A percentile compares a stretch with the other conserved stretches of the same genome.
Evolutionary conservation across 78 protist genomes (phyloP).

Genomic region (Polysphondylium violaceum): DNA sequence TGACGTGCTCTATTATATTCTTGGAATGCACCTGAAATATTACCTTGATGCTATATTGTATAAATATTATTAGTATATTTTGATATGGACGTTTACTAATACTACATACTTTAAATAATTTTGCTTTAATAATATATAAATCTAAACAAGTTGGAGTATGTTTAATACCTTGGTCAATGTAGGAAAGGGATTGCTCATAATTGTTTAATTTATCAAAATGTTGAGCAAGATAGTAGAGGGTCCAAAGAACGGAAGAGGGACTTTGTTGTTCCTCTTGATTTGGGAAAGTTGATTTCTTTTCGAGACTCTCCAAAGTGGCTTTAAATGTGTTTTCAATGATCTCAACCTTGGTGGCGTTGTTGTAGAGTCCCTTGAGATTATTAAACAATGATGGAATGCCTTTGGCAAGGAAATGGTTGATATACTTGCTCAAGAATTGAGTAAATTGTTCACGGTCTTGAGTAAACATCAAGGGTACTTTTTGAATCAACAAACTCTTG

Average conservation of each 20-base stretch:
- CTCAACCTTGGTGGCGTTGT: constrained; percentile 52
- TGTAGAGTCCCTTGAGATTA: constrained; percentile 78
- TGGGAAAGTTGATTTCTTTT: not conserved
- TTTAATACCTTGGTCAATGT: constrained; percentile 67
- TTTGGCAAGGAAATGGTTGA: constrained; percentile 37
- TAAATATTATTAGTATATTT: not conserved
- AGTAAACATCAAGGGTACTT: constrained; percentile 46
- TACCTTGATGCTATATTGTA: constrained; percentile 86
- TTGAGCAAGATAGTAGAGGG: constrained; percentile 65
- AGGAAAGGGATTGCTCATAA: constrained; percentile 34
- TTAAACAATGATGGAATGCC: constrained; percentile 84
- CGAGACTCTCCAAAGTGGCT: constrained; percentile 14
- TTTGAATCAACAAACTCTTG: constrained; percentile 51
- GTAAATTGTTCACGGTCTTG: constrained; percentile 13
- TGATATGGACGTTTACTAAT: not conserved
- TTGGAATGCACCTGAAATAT: constrained; percentile 78
- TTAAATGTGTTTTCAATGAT: constrained; percentile 50
- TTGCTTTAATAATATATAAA: constrained; percentile 84
- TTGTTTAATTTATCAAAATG: constrained; percentile 79
- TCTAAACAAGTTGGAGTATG: constrained; percentile 95
- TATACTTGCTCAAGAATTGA: constrained; percentile 8
- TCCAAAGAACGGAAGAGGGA: constrained; percentile 83
- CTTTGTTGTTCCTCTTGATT: constrained; percentile 5
- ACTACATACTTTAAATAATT: constrained; percentile 75
- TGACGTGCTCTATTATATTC: constrained; percentile 85